phyloP scores from a whole-genome alignment of 2,329 filamentous ascomycete genomes.

The Microcera coccophila region DNA sequence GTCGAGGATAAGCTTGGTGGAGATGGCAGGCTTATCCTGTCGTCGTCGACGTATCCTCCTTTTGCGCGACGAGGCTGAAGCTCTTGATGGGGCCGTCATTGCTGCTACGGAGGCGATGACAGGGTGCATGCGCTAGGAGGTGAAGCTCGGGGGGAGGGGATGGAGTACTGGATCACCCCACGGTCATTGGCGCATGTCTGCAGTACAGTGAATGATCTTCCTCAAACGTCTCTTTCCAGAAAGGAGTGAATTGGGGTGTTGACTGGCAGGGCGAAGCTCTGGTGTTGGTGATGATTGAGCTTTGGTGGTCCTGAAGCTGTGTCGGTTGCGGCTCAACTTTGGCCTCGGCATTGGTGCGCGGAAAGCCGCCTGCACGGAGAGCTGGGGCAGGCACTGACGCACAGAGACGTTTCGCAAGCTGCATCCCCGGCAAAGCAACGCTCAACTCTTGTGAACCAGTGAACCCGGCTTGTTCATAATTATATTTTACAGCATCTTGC shows the following conservation, averaged over 20 bases:
- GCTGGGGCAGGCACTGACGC: no score
- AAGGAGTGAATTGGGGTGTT: no score
- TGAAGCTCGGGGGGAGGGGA: conserved; percentile 5
- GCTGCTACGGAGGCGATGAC: conserved; percentile 5
- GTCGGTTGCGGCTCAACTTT: conserved; percentile 15
- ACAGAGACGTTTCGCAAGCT: no score
- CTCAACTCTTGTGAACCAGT: no score
- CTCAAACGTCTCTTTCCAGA: no score
- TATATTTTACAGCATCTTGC: no score
- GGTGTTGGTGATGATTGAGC: background rate
- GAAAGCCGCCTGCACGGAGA: background rate
- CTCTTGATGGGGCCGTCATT: conserved; percentile 30
- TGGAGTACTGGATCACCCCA: conserved; percentile 13
- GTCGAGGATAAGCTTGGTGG: conserved; percentile 78
- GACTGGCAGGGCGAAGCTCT: background rate
- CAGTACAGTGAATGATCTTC: background rate
- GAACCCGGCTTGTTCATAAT: no score
- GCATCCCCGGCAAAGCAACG: no score
- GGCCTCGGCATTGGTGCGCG: conserved; percentile 14
- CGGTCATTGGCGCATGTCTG: conserved; percentile 9
- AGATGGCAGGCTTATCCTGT: conserved; percentile 69
- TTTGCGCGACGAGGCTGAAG: conserved; percentile 26
- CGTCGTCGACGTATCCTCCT: conserved; percentile 51
- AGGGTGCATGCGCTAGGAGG: conserved; percentile 1
- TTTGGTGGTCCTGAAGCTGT: conserved; percentile 2